A percentile compares a stretch with the other conserved stretches of the same genome.
Evolutionary conservation across 371 early-diverging fungal genomes (phyloP).

Genomic region (Mortierella sp.): DNA sequence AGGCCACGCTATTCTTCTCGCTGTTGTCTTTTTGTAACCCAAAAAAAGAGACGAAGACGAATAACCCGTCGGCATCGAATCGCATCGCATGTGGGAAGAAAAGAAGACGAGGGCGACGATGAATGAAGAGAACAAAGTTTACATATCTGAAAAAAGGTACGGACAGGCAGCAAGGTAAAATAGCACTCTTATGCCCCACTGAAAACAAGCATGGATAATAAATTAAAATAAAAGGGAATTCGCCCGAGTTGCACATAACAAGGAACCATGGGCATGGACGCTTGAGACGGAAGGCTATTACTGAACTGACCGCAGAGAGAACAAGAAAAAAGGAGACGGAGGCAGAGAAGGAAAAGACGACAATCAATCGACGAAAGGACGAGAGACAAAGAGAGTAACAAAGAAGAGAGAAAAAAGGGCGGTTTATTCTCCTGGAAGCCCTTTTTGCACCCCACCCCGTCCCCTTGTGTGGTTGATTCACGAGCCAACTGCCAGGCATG

Average conservation of each 20-base stretch:
- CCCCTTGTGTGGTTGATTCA: background rate
- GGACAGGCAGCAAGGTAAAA: background rate
- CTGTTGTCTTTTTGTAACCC: background rate
- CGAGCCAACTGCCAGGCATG: background rate
- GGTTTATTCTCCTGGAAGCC: background rate
- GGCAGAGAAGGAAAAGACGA: background rate
- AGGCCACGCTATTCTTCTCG: background rate
- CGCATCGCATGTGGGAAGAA: constrained; percentile 13
- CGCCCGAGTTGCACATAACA: constrained; percentile 4
- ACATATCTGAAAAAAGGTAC: constrained; percentile 3
- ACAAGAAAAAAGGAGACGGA: background rate
- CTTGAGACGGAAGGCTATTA: background rate
- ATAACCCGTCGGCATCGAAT: background rate
- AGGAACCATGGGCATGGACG: background rate
- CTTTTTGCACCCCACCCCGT: background rate
- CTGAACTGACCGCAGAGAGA: background rate
- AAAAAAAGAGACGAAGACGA: background rate
- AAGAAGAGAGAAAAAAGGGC: background rate
- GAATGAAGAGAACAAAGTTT: constrained; percentile 2
- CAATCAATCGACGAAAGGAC: constrained; percentile 5
- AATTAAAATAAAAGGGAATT: constrained; percentile 3
- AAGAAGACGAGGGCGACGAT: too few relatives aligned
- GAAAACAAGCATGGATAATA: background rate
- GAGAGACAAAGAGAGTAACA: background rate
- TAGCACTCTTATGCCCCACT: background rate